Evolutionary conservation across 1,284 basidiomycete species (phyloP).

Genomic region (Pseudozyma flocculosa): DNA sequence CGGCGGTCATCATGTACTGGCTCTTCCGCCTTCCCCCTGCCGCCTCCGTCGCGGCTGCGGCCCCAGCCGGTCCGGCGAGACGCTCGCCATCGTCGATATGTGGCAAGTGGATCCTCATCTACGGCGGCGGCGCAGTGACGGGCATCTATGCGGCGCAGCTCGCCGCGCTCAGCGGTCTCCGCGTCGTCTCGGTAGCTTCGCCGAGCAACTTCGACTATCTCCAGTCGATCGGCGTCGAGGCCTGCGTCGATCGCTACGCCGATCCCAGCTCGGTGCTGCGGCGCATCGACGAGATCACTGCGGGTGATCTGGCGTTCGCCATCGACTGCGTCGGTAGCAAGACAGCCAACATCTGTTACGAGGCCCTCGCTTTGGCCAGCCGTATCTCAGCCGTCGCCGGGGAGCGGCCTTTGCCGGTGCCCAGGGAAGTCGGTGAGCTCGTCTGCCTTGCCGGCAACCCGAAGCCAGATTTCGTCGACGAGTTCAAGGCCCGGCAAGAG

Average conservation of each 20-base stretch:
- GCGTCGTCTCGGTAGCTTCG: slow-evolving; percentile 39
- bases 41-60: not conserved
- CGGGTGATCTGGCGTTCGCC: slow-evolving; percentile 19
- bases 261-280: slow-evolving; percentile 9
- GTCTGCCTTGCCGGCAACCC: slow-evolving; percentile 48
- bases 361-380: slow-evolving; percentile 5
- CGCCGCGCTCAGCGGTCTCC: slow-evolving; percentile 21
- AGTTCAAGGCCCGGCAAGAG: not conserved
- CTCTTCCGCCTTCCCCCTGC: slow-evolving; percentile 26
- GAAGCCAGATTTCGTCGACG: slow-evolving; percentile 4
- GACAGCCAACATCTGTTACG: slow-evolving; percentile 29
- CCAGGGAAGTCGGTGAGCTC: too few relatives aligned
- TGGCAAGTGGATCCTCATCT: slow-evolving; percentile 9
- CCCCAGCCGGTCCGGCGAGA: not conserved
- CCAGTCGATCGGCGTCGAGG: slow-evolving; percentile 19
- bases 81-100: not conserved
- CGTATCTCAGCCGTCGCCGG: not conserved
- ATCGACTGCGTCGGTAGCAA: slow-evolving; percentile 45
- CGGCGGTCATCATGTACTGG: slow-evolving; percentile 40
- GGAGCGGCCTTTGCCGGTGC: too few relatives aligned
- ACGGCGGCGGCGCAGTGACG: slow-evolving; percentile 48
- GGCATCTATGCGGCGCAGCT: slow-evolving; percentile 48
- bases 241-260: slow-evolving; percentile 36
- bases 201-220: slow-evolving; percentile 40
- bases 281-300: slow-evolving; percentile 9